Percentiles rank a stretch among this genome's conserved stretches.
These are phyloP conservation scores for Pilatotrama ljubarskyi DNA, from an alignment of 768 basidiomycete genomes.

Conservation along the genomic window DNA sequence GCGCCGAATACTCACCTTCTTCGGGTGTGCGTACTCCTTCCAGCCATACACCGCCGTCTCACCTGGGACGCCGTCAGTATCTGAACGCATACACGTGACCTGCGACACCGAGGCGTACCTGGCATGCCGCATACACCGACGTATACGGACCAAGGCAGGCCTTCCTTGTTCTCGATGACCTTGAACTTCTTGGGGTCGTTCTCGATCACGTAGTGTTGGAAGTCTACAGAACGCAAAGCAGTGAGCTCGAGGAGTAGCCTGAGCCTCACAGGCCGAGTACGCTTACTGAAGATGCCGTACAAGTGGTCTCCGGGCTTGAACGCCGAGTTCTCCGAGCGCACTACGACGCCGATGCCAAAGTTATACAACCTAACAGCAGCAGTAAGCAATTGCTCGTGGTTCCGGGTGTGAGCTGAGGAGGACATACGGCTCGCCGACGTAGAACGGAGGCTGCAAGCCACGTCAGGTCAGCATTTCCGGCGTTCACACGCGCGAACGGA, in stretches of 20 bases:
- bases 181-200: conserved; percentile 12
- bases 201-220: conserved; percentile 43
- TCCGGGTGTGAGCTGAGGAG: background rate
- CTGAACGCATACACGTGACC: background rate
- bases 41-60: conserved; percentile 40
- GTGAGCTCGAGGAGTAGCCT: background rate
- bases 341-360: conserved; percentile 28
- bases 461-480: background rate
- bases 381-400: background rate
- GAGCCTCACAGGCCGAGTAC: conserved; percentile 28
- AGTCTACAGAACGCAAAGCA: conserved; percentile 28
- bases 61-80: conserved; percentile 19
- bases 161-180: conserved; percentile 42
- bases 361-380: conserved; percentile 20
- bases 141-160: conserved; percentile 50
- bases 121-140: conserved; percentile 52
- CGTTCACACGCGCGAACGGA: no score
- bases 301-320: conserved; percentile 29
- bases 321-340: conserved; percentile 27
- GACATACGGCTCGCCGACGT: conserved; percentile 32
- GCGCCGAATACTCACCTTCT: conserved; percentile 36
- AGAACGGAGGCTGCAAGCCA: conserved; percentile 19
- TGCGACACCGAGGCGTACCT: conserved; percentile 16
- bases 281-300: conserved; percentile 26
- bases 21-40: conserved; percentile 41